Percentiles rank a stretch among this genome's conserved stretches.
Evolutionary conservation across 257 asterid species (phyloP).

Genomic region (Cynanchum wilfordii): DNA sequence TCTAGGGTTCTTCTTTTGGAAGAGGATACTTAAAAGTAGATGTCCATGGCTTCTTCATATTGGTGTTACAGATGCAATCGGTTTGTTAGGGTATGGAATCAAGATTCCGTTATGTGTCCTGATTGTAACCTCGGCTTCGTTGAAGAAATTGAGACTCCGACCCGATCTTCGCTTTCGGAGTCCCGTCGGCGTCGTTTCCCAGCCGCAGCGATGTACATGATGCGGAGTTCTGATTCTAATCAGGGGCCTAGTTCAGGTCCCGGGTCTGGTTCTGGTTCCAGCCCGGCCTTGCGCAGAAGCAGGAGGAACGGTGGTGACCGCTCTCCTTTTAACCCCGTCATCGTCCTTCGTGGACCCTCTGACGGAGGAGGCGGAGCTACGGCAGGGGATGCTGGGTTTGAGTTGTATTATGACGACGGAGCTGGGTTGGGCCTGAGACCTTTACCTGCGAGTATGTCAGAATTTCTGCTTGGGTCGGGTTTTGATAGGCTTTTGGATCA

Average conservation of each 20-base stretch:
- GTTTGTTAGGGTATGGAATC: slow-evolving; percentile 46
- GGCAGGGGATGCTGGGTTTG: slow-evolving; percentile 50
- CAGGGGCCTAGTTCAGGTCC: slow-evolving; percentile 28
- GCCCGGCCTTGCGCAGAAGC: slow-evolving; percentile 60
- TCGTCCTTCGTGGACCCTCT: slow-evolving; percentile 65
- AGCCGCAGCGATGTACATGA: slow-evolving; percentile 51
- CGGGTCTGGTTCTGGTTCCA: slow-evolving; percentile 29
- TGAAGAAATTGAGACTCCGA: slow-evolving; percentile 53
- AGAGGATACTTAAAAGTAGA: slow-evolving; percentile 5
- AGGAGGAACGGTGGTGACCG: slow-evolving; percentile 67
- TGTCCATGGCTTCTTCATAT: slow-evolving; percentile 51
- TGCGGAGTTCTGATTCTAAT: slow-evolving; percentile 39
- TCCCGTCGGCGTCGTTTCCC: slow-evolving; percentile 64
- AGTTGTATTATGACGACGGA: slow-evolving; percentile 79
- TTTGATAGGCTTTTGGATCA: slow-evolving; percentile 78
- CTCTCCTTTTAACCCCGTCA: slow-evolving; percentile 84
- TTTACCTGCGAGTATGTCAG: slow-evolving; percentile 66
- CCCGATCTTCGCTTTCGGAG: slow-evolving; percentile 46
- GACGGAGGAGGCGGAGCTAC: slow-evolving; percentile 29
- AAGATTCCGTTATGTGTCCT: slow-evolving; percentile 56
- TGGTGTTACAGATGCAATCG: slow-evolving; percentile 79
- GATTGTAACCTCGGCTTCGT: slow-evolving; percentile 68
- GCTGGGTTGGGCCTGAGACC: slow-evolving; percentile 77
- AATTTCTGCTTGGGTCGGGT: slow-evolving; percentile 78
- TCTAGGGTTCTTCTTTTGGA: neutral